Base-by-base conservation (phyloP, 2,329 filamentous ascomycete species). In the Sporothrix pallida region DNA sequence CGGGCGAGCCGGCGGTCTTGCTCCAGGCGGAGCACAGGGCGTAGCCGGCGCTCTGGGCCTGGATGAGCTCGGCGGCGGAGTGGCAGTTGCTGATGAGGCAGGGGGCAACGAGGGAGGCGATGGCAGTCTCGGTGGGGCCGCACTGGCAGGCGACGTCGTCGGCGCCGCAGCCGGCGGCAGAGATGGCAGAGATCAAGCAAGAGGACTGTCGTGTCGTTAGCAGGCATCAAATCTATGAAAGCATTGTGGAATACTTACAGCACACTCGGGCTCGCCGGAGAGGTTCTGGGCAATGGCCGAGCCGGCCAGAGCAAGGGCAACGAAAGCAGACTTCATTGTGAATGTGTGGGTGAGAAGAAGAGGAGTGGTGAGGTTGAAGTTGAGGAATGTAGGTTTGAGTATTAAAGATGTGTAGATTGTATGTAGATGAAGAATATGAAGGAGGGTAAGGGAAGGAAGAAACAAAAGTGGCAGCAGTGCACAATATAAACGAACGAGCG, bases 131-230 rank as follows among this genome's bases (percentile, higher is more conserved):
- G 0, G 77, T 79, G 7, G 78, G 76, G 2, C 81, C 86, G 82
- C 87, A 89, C 77, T 87, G 86, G 83, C 87, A 89, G 70, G 78
- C 80, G 60, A 81, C 78, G 79, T 89, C 86, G 62, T 80, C 82
- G 73, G 83, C 74, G 15, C 74, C 76, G 79, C 87, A 89, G 77
- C 84, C 83, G 23, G 84, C 84, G n/a, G 80, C 79, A 20, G 80
- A 79, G 78, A 87, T 82, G 76, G 86, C 86, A 26, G 81, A 78
- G 63, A 80, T 78, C 77, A 88, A 81, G 81, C 87, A 89, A 72
- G 81, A 75, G 54, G 84, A 78, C 84, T 86, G n/a, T 26, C 23
- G 23, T 0, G 42, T 3, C 6, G 72, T 70, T 26, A 67, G 60
- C 17, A 12, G 26, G 26, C 4, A 42, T n/a, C 8, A 46, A 13